phyloP scores from a whole-genome alignment of 768 basidiomycete species.

The Asterophora parasitica region DNA sequence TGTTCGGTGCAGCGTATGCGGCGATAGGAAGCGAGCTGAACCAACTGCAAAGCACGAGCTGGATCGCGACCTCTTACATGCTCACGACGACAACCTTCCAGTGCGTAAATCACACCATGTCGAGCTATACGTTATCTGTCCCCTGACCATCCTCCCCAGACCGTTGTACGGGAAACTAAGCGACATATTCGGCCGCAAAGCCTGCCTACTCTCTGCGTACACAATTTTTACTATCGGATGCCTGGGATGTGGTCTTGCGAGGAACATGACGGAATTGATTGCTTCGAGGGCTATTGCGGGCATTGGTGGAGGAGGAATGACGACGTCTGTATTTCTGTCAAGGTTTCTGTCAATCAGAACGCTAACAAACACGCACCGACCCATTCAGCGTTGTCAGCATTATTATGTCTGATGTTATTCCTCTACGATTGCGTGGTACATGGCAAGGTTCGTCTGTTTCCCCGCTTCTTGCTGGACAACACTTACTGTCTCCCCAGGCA shows the following conservation, averaged over 20 bases:
- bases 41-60: constrained; percentile 59
- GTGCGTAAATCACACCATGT: constrained; percentile 26
- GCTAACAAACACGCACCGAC: not conserved
- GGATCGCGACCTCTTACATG: constrained; percentile 63
- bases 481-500: constrained; percentile 29
- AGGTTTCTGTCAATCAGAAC: not conserved
- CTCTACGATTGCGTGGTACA: constrained; percentile 56
- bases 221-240: constrained; percentile 49
- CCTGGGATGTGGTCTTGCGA: constrained; percentile 47
- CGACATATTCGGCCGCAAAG: constrained; percentile 62
- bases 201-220: constrained; percentile 53
- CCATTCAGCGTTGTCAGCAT: constrained; percentile 54
- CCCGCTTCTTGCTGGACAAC: not conserved
- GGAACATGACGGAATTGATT: constrained; percentile 51
- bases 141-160: constrained; percentile 23
- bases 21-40: constrained; percentile 56
- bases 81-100: constrained; percentile 58
- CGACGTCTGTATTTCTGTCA: constrained; percentile 41
- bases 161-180: constrained; percentile 62
- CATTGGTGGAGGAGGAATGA: constrained; percentile 59
- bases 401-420: constrained; percentile 62
- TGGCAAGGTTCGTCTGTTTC: constrained; percentile 50
- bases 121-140: not conserved
- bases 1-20: constrained; percentile 38
- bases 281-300: constrained; percentile 51